These are phyloP conservation scores for Lactifluus pinguis DNA, from an alignment of 768 basidiomycete genomes.

Conservation along the genomic window DNA sequence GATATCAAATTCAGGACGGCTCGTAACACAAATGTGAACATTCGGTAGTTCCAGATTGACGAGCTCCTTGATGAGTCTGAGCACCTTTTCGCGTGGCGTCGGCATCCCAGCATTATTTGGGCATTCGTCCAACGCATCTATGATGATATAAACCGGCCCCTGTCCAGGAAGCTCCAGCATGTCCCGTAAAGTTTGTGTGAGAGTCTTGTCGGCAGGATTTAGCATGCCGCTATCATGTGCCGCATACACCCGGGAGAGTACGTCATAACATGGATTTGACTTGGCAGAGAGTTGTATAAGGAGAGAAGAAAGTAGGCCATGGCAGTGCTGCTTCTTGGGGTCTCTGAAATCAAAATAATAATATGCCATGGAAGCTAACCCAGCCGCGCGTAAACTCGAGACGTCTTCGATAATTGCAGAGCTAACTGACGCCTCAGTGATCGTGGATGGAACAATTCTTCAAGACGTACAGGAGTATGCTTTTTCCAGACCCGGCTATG, in stretches of 20 bases:
- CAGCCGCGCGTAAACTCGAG: too few species aligned
- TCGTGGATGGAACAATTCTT: not conserved
- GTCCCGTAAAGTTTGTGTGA: not conserved
- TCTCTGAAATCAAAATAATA: not conserved
- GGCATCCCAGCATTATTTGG: not conserved
- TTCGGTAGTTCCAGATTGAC: too few species aligned
- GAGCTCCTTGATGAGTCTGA: not conserved
- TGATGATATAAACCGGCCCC: too few species aligned
- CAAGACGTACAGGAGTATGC: not conserved
- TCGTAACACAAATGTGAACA: not conserved
- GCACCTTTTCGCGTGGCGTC: not conserved
- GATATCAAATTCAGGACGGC: not conserved
- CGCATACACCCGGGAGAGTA: not conserved
- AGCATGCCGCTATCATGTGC: not conserved
- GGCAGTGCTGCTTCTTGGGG: not conserved
- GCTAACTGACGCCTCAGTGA: not conserved
- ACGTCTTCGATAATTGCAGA: too few species aligned
- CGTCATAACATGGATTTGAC: not conserved
- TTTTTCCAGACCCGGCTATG: slow-evolving; percentile 3
- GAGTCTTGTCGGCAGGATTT: not conserved
- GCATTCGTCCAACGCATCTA: too few species aligned
- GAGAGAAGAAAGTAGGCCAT: not conserved
- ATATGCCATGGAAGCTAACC: too few species aligned
- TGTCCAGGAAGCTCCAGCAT: not conserved
- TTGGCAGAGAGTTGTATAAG: not conserved